Evolutionary conservation across 1,139 yeast genomes (phyloP).

Genomic region (Pichia sp.): DNA sequence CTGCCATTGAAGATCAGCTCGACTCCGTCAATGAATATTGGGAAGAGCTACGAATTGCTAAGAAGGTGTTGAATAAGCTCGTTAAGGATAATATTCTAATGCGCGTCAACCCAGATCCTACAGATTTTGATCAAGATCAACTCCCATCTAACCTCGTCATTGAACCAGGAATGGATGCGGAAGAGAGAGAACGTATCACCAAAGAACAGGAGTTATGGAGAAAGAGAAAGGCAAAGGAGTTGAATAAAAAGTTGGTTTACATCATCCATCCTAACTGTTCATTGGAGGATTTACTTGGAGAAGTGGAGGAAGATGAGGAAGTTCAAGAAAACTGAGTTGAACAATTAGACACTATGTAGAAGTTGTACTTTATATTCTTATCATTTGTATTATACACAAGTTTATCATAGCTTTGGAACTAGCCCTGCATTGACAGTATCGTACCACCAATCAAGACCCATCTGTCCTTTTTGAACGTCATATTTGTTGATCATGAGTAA

Average conservation of each 20-base stretch:
- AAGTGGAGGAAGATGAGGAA: too few relatives aligned
- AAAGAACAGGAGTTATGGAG: slow-evolving; percentile 23
- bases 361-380: too few relatives aligned
- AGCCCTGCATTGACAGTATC: slow-evolving; percentile 9
- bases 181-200: slow-evolving; percentile 25
- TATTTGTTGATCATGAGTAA: slow-evolving; percentile 36
- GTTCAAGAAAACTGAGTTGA: too few relatives aligned
- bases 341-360: too few relatives aligned
- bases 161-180: slow-evolving; percentile 20
- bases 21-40: slow-evolving; percentile 65
- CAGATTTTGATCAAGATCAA: slow-evolving; percentile 29
- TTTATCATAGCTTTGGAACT: slow-evolving; percentile 9
- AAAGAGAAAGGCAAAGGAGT: slow-evolving; percentile 17
- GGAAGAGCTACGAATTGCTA: slow-evolving; percentile 63
- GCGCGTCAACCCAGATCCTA: slow-evolving; percentile 62
- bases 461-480: slow-evolving; percentile 52
- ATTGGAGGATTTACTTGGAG: slow-evolving; percentile 44
- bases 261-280: slow-evolving; percentile 91
- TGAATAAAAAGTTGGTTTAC: slow-evolving; percentile 40
- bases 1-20: slow-evolving; percentile 66
- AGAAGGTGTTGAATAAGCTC: slow-evolving; percentile 74
- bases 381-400: too few relatives aligned
- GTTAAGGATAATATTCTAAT: slow-evolving; percentile 82
- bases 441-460: slow-evolving; percentile 58
- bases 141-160: slow-evolving; percentile 19